Evolutionary conservation across 768 basidiomycete genomes (phyloP).

Genomic region (Gautieria morchelliformis): DNA sequence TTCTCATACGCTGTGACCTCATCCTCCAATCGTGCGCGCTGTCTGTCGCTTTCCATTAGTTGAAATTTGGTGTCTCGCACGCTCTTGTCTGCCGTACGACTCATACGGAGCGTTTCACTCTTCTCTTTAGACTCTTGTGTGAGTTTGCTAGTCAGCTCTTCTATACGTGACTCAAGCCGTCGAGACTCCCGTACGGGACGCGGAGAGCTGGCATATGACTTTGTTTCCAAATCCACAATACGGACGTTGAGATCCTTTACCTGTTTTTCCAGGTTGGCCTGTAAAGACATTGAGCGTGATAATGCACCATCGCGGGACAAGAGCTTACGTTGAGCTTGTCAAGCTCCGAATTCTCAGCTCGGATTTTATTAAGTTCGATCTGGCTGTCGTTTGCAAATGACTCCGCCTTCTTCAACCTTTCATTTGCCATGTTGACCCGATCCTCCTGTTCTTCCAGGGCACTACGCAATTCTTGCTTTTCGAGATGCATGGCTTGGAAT

Average conservation of each 20-base stretch:
- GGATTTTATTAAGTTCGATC: conserved; percentile 61
- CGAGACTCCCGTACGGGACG: conserved; percentile 35
- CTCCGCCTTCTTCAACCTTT: conserved; percentile 78
- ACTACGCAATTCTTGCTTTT: conserved; percentile 75
- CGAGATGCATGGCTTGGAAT: conserved; percentile 62
- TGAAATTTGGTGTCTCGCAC: conserved; percentile 45
- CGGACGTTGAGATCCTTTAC: conserved; percentile 77
- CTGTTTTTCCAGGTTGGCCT: conserved; percentile 81
- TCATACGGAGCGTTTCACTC: conserved; percentile 19
- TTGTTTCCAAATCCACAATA: conserved; percentile 76
- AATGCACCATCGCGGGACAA: not conserved
- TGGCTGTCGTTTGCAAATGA: conserved; percentile 65
- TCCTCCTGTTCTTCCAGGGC: conserved; percentile 73
- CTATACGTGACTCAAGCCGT: conserved; percentile 59
- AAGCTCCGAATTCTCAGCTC: conserved; percentile 74
- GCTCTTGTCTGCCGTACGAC: conserved; percentile 36
- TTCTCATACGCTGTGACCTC: conserved; percentile 51
- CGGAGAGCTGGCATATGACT: conserved; percentile 57
- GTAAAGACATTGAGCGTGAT: conserved; percentile 8
- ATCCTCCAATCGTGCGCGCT: conserved; percentile 52
- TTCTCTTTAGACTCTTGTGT: conserved; percentile 42
- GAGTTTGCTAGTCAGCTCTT: conserved; percentile 59
- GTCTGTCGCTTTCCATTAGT: conserved; percentile 52
- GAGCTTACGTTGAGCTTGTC: conserved; percentile 65
- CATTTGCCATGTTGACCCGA: conserved; percentile 58